Evolutionary conservation across 768 basidiomycete species (phyloP).

Genomic region (Galerina marginata): DNA sequence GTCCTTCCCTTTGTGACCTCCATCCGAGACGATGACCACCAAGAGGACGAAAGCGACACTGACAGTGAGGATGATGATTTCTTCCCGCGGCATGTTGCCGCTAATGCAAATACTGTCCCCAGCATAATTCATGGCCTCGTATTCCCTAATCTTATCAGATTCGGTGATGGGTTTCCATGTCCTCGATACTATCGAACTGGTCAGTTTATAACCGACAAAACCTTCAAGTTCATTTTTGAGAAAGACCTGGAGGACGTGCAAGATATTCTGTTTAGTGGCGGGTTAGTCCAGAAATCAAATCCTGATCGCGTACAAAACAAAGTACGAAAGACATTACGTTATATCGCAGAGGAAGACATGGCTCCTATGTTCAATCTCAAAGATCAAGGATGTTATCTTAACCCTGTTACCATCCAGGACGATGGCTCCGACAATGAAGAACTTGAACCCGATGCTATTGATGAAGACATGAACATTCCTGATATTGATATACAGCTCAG

Average conservation of each 20-base stretch:
- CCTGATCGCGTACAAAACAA: conserved; percentile 12
- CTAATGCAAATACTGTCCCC: background rate
- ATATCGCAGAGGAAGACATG: background rate
- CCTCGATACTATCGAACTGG: conserved; percentile 9
- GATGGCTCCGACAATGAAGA: background rate
- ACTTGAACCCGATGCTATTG: background rate
- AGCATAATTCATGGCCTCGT: background rate
- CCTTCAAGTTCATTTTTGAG: conserved; percentile 21
- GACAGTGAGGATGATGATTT: conserved; percentile 1
- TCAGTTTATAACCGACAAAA: background rate
- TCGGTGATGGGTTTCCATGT: conserved; percentile 9
- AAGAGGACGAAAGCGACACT: conserved; percentile 6
- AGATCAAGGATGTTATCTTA: background rate
- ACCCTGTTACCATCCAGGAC: background rate
- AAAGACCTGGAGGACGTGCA: conserved; percentile 3
- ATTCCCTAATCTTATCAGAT: conserved; percentile 12
- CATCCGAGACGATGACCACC: conserved; percentile 2
- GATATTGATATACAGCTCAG: conserved; percentile 19
- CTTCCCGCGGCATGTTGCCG: background rate
- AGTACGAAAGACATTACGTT: background rate
- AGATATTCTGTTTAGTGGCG: background rate
- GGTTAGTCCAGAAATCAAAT: background rate
- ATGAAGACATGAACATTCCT: background rate
- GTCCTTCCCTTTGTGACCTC: conserved; percentile 19
- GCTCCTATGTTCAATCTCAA: background rate